phyloP scores from a whole-genome alignment of 2,329 filamentous ascomycete species.

The Colletotrichum siamense region DNA sequence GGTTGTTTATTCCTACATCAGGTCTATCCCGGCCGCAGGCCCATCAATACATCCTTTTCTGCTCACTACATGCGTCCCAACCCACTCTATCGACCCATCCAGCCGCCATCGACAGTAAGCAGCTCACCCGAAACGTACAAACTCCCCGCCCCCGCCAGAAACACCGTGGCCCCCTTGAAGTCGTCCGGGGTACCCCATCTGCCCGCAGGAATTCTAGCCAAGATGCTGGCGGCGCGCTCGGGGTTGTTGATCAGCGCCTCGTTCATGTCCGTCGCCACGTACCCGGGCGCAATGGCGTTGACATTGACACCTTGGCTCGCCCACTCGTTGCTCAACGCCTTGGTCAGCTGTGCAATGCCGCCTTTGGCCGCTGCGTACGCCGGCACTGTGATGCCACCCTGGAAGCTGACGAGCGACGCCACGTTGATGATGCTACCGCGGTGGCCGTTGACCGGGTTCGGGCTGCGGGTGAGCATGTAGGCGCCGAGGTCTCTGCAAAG shows the following conservation, averaged over 20 bases:
- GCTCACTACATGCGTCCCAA: background rate
- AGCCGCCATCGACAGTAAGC: constrained; percentile 85
- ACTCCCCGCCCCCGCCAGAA: constrained; percentile 75
- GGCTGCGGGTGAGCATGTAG: constrained; percentile 71
- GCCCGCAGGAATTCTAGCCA: constrained; percentile 81
- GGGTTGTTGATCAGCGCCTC: constrained; percentile 76
- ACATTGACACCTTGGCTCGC: constrained; percentile 78
- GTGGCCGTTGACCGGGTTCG: constrained; percentile 52
- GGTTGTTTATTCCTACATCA: background rate
- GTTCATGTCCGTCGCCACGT: constrained; percentile 96
- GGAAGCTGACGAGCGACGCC: constrained; percentile 79
- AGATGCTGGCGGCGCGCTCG: constrained; percentile 73
- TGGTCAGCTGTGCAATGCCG: constrained; percentile 83
- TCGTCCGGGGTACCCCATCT: constrained; percentile 85
- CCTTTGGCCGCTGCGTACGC: constrained; percentile 89
- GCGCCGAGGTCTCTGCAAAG: constrained; percentile 78
- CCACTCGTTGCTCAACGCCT: constrained; percentile 88
- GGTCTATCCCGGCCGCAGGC: background rate
- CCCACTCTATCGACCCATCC: constrained; percentile 78
- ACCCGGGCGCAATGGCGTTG: constrained; percentile 88
- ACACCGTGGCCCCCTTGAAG: constrained; percentile 84
- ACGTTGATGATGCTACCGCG: constrained; percentile 83
- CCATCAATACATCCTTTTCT: background rate
- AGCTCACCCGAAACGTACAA: constrained; percentile 84
- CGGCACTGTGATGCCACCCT: constrained; percentile 86